Evolutionary conservation across 2,329 filamentous ascomycete species (phyloP), one percentile per base, ranked within the genome.

Genomic region (Pseudogymnoascus sp.): DNA sequence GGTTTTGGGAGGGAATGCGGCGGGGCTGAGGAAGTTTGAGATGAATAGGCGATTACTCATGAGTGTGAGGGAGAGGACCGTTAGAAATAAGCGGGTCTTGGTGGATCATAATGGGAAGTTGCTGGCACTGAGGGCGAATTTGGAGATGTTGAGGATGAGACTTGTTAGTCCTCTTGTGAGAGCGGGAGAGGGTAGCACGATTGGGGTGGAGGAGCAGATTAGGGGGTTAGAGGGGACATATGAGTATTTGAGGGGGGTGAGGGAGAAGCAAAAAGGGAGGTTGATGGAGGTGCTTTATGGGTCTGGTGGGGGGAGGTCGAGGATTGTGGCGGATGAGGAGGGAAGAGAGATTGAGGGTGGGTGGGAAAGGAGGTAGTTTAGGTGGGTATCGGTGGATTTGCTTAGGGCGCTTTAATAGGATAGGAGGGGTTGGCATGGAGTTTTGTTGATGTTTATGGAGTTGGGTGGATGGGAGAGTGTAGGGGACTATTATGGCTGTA

Each of bases 31-130:
- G 72, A 97, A 97, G 74, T 97, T 92, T 75, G 91, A 96, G 74
- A 91, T 90, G 76, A 97, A 97, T 78, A 88, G 88, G 65, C 81
- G 86, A 59, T 80, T 97, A 0, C 83, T 97, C 23, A 83, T 82
- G 59, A 88, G 88, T 67, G 88, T 97, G 63, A 86, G 92, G 66
- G 84, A 88, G 63, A 89, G 89, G 69, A 96, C 92, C 1, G 86
- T 96, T 23, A 84, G 85, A 65, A 96, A 97, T 77, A 97, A 97
- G 76, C 85, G 86, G 66, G 82, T 95, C 37, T 82, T 97, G 7
- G 85, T 94, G 66, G 89, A 92, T 69, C 92, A 97, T 74, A 94
- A 95, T 69, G 86, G 89, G 64, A 88, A 90, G 65, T 83, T 97
- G 39, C 80, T 94, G 61, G 89, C 88, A 2, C 81, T 97, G 41